Base-by-base conservation (phyloP, 1,139 yeast species). In the Blastobotrys arbuscula region DNA sequence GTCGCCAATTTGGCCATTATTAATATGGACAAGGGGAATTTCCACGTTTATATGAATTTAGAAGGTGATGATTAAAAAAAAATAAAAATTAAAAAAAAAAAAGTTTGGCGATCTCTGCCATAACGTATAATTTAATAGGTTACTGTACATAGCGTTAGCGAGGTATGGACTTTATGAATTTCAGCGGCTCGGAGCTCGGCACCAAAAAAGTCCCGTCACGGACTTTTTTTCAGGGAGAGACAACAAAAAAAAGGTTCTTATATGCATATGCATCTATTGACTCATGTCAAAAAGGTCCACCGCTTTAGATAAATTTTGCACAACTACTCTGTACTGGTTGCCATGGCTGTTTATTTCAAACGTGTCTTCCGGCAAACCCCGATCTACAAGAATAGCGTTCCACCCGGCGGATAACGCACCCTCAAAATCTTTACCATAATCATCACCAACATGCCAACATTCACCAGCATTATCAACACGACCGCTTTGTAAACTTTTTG, bases 391-490 rank as follows among this genome's bases (percentile, higher is more conserved):
- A n/a, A 61, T 51, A 2, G 59, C 54, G 39, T 54, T 59, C 61
- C 63, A 59, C 8, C 64, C 64, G 1, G 55, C 53, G 20, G 48
- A 50, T 2, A 50, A 19, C 2, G 61, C 57, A 12, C 62, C 66
- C 12, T 48, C 42, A 28, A 51, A 48, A 38, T 62, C 66, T 31
- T 58, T 60, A 13, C 46, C 48, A 13, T 45, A 33, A 40, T 61
- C 64, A 37, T 62, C 66, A 3, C 66, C 66, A 36, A 62, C 52
- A 52, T 62, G 64, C 63, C 62, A 59, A 26, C 45, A 43, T 20
- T 16, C 21, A 13, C 9, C 47, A 4, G 18, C 38, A 9, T 16
- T 20, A 9, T 44, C 15, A n/a, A 36, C 45, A n/a, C 16, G 18
- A 18, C 38, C 34, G 16, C 35, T 38, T 3, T 18, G 31, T 42